phyloP scores from a whole-genome alignment of 148 eudicot genomes.

The Diospyros lotus region DNA sequence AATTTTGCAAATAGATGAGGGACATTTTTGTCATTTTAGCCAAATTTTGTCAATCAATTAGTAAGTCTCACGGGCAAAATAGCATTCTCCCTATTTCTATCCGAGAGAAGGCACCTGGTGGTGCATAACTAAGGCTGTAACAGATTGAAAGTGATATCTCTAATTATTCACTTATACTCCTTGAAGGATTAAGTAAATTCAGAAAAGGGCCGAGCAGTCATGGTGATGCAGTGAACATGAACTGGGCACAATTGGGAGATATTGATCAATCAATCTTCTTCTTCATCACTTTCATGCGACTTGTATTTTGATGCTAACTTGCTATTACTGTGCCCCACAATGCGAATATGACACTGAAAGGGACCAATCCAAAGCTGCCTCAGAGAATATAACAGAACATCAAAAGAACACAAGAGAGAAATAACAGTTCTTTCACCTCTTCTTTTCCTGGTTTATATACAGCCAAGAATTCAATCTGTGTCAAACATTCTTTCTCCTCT shows the following conservation, averaged over 20 bases:
- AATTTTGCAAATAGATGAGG: too few relatives aligned
- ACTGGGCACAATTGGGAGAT: background rate
- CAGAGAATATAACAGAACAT: constrained; percentile 3
- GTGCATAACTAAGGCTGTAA: too few relatives aligned
- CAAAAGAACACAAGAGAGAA: background rate
- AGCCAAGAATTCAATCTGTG: constrained; percentile 1
- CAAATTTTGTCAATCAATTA: too few relatives aligned
- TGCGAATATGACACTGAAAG: constrained; percentile 10
- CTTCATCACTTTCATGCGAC: background rate
- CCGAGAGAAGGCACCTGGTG: too few relatives aligned
- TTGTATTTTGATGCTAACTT: constrained; percentile 1
- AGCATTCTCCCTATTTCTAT: too few relatives aligned
- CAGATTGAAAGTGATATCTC: too few relatives aligned
- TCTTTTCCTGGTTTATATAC: background rate
- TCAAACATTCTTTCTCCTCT: background rate
- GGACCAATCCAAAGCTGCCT: constrained; percentile 8
- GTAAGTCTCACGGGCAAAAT: too few relatives aligned
- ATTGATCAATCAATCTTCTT: background rate
- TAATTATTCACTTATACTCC: too few relatives aligned
- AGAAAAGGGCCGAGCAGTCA: too few relatives aligned
- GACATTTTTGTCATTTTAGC: too few relatives aligned
- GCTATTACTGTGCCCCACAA: background rate
- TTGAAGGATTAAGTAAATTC: too few relatives aligned
- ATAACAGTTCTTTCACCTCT: background rate
- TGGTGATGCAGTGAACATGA: too few relatives aligned